phyloP scores from a whole-genome alignment of 1,284 basidiomycete species.

The Ceratobasidium papillatum region DNA sequence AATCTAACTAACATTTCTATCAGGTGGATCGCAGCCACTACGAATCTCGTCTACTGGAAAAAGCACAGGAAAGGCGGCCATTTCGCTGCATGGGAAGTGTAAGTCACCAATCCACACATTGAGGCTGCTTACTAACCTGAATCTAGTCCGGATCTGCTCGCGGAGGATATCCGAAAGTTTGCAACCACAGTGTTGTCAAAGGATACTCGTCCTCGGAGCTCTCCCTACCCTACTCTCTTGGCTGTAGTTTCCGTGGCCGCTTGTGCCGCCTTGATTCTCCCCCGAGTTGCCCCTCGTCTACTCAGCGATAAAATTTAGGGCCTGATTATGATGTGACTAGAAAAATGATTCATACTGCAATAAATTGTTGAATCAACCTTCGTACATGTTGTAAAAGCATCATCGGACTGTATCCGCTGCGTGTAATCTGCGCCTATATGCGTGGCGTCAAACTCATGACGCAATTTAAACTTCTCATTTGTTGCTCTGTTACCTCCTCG shows the following conservation, averaged over 20 bases:
- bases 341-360: neutral
- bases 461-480: neutral
- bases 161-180: constrained; percentile 44
- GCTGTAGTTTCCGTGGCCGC: neutral
- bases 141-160: constrained; percentile 42
- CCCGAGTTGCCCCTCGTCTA: neutral
- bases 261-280: neutral
- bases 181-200: constrained; percentile 24
- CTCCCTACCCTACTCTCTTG: neutral
- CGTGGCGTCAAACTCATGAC: neutral
- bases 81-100: constrained; percentile 46
- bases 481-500: too few species aligned
- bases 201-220: neutral
- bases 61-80: constrained; percentile 43
- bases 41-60: constrained; percentile 30
- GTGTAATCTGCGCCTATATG: neutral
- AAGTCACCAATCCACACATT: neutral
- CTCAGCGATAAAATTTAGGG: neutral
- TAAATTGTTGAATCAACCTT: neutral
- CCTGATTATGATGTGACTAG: neutral
- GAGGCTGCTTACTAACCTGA: neutral
- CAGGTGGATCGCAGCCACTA: neutral
- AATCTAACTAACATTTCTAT: neutral
- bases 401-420: too few species aligned
- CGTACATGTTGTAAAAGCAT: too few species aligned